Base-by-base conservation (phyloP, 2,329 filamentous ascomycete species). In the Xylaria sp. region DNA sequence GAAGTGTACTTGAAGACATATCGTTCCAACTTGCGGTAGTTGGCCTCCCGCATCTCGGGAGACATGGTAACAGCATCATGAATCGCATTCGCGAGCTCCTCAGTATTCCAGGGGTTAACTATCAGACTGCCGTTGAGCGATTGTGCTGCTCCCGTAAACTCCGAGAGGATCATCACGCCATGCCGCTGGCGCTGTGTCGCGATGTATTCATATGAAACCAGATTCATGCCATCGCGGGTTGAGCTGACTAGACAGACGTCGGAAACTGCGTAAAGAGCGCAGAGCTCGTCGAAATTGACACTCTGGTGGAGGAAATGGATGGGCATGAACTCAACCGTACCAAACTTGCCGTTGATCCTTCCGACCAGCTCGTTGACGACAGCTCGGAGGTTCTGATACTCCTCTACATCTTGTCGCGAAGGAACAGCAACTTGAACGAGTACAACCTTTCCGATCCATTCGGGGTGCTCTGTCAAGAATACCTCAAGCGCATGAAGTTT, bases 261-360 rank as follows among this genome's bases (percentile, higher is more conserved):
- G 3, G 93, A 96, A 26, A 97, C 91, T 17, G 93, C 93, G 79
- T 98, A 98, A 9, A 98, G 87, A 0, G 94, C 94, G 59, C 97
- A 94, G 42, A 99, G 89, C 82, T 98, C 96, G 74, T 97, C 94
- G 75, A 98, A 97, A 58, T 90, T 90, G 77, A 98, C 94, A 4
- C 93, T 97, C 83, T 97, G 97, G 83, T 98, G 96, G 76, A 98
- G 90, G 84, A 97, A 98, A 81, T 98, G 96, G 75, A 99, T 98
- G 0, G 96, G 96, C 92, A 97, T 97, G 83, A 97, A 98, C 81
- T 98, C 95, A 77, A 98, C 92, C 38, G 94, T 97, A 79, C 95
- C 94, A 77, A 97, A 98, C 79, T 93, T 94, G 77, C 96, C 96
- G 78, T 99, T 99, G 83, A 99, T 98, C 69, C 95, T 89, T 44